These are phyloP conservation scores for Annona cherimola DNA, from an alignment of 164 flowering plant genomes.

Conservation along the genomic window DNA sequence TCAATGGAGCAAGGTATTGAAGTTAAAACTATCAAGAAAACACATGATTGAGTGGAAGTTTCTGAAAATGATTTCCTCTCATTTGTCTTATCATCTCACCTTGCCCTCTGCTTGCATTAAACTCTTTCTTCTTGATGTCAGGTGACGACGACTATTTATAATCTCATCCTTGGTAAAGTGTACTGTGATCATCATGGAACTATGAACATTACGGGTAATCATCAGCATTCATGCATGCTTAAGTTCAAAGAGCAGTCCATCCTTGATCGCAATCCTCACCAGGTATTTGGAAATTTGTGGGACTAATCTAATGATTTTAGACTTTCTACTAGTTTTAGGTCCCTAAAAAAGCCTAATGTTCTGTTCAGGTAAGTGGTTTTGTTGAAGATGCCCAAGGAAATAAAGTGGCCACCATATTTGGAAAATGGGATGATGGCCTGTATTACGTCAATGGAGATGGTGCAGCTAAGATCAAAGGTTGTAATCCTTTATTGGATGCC, in stretches of 20 bases:
- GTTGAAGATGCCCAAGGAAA: conserved; percentile 67
- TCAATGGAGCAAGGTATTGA: conserved; percentile 90
- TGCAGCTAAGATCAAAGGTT: conserved; percentile 37
- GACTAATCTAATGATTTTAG: not conserved
- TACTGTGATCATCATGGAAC: conserved; percentile 90
- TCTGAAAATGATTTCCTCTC: not conserved
- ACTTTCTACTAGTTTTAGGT: not conserved
- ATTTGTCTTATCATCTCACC: not conserved
- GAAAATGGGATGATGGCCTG: conserved; percentile 93
- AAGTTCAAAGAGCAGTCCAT: conserved; percentile 86
- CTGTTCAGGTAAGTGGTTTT: conserved; percentile 64
- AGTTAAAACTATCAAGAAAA: too few species aligned
- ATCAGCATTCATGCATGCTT: conserved; percentile 69
- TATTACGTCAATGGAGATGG: conserved; percentile 50
- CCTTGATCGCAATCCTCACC: conserved; percentile 84
- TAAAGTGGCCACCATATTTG: conserved; percentile 60
- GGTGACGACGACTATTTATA: conserved; percentile 84
- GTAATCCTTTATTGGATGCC: conserved; percentile 31
- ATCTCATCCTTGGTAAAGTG: conserved; percentile 83
- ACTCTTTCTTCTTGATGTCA: conserved; percentile 16
- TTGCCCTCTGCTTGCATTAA: not conserved
- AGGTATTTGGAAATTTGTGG: conserved; percentile 36
- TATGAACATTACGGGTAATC: conserved; percentile 77
- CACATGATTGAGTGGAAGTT: too few species aligned
- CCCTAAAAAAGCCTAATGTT: not conserved